Conservation (phyloP, 2,329 filamentous ascomycete species). For the Hymenoscyphus repandus region DNA sequence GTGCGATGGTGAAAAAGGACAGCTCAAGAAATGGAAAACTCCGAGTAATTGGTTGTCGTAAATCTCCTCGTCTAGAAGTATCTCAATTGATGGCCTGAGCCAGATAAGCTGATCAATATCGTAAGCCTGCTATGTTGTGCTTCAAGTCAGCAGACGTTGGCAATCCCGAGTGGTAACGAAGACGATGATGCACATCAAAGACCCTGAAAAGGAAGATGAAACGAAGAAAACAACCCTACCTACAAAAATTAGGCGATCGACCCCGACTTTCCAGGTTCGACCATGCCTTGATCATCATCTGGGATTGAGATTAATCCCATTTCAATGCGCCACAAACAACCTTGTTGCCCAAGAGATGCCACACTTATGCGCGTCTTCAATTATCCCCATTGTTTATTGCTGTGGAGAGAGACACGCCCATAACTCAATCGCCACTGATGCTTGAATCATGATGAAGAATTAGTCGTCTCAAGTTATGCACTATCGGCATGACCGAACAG, state of each 20-base stretch:
- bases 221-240: not conserved
- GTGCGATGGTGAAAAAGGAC: too few relatives aligned
- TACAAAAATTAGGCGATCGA: not conserved
- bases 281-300: constrained; percentile 11
- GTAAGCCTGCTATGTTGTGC: not conserved
- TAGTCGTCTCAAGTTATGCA: too few relatives aligned
- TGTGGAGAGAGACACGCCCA: not conserved
- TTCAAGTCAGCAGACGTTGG: not conserved
- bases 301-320: constrained; percentile 13
- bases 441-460: too few relatives aligned
- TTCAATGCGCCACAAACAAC: constrained; percentile 10
- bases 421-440: not conserved
- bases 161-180: not conserved
- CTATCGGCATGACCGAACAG: too few relatives aligned
- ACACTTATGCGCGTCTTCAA: not conserved
- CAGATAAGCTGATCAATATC: not conserved
- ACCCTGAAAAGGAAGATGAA: not conserved
- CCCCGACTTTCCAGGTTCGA: not conserved
- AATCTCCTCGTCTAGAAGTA: too few relatives aligned
- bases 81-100: too few relatives aligned
- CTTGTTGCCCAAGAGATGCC: not conserved
- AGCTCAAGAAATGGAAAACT: too few relatives aligned
- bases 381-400: too few relatives aligned
- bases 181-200: not conserved
- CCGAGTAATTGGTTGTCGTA: too few relatives aligned